Evolutionary conservation across 352 stramenopile species (phyloP).

Genomic region (Pythium sukuiense): DNA sequence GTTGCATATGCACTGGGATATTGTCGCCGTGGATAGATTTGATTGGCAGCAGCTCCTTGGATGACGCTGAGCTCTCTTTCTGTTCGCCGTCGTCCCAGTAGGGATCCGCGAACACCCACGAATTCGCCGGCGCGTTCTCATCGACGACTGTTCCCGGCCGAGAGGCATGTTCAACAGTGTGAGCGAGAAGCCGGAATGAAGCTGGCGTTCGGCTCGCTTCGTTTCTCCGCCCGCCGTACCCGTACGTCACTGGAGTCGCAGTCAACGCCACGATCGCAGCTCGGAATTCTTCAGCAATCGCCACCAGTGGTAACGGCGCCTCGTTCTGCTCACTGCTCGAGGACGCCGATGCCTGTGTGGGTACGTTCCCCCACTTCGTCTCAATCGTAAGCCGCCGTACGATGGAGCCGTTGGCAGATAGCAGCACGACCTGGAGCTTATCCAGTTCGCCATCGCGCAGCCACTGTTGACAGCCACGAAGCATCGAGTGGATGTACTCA

Average conservation of each 20-base stretch:
- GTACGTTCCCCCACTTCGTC: constrained; percentile 32
- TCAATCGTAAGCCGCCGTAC: constrained; percentile 60
- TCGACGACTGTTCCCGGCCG: constrained; percentile 40
- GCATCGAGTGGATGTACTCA: constrained; percentile 79
- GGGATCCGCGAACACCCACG: constrained; percentile 67
- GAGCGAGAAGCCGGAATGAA: constrained; percentile 69
- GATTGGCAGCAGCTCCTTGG: constrained; percentile 39
- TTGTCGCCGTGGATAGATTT: constrained; percentile 39
- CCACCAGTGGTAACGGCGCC: constrained; percentile 35
- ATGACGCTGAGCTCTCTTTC: constrained; percentile 15
- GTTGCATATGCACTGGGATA: constrained; percentile 51
- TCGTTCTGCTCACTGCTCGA: constrained; percentile 26
- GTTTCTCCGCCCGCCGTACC: neutral
- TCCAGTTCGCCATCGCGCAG: constrained; percentile 58
- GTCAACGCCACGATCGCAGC: constrained; percentile 57
- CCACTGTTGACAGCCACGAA: constrained; percentile 65
- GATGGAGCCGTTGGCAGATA: constrained; percentile 47
- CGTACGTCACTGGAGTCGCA: constrained; percentile 28
- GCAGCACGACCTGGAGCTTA: constrained; percentile 59
- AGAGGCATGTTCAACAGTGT: constrained; percentile 55
- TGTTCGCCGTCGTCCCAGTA: constrained; percentile 47
- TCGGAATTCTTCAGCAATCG: constrained; percentile 69
- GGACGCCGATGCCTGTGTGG: neutral
- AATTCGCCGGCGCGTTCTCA: constrained; percentile 42
- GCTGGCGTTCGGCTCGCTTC: constrained; percentile 8